A percentile compares a stretch with the other conserved stretches of the same genome.
These are phyloP conservation scores for Krasilnikovozyma curviuscula DNA, from an alignment of 768 basidiomycete genomes.

Conservation along the genomic window DNA sequence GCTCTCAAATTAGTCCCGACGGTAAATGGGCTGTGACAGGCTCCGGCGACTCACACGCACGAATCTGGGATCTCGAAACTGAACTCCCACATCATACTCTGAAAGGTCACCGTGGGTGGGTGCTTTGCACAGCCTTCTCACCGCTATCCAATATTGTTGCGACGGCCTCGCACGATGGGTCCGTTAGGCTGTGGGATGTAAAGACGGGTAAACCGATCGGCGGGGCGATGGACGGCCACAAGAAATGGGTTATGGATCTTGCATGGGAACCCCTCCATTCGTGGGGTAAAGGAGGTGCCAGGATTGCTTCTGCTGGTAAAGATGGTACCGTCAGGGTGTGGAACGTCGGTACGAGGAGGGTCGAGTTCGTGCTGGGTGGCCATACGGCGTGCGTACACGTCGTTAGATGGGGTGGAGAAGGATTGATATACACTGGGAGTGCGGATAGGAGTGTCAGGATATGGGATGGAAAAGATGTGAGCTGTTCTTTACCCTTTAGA, in stretches of 20 bases:
- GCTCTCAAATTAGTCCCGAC: constrained; percentile 87
- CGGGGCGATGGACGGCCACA: constrained; percentile 74
- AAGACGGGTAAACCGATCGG: constrained; percentile 74
- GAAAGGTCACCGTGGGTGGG: constrained; percentile 83
- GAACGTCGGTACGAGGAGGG: constrained; percentile 49
- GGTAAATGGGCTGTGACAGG: constrained; percentile 82
- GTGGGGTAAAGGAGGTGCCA: constrained; percentile 46
- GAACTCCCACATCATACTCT: constrained; percentile 79
- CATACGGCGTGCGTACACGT: constrained; percentile 89
- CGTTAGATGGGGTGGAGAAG: constrained; percentile 87
- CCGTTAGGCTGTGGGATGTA: constrained; percentile 84
- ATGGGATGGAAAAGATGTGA: constrained; percentile 69
- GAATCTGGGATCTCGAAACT: constrained; percentile 84
- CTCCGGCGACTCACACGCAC: constrained; percentile 77
- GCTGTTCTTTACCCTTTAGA: constrained; percentile 15
- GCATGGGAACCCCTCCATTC: constrained; percentile 93
- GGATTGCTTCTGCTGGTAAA: constrained; percentile 86
- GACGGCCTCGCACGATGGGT: constrained; percentile 84
- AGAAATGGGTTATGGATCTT: constrained; percentile 89
- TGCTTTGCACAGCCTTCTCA: constrained; percentile 94
- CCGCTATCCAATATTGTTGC: constrained; percentile 75
- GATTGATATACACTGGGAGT: constrained; percentile 79
- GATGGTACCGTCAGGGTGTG: constrained; percentile 92
- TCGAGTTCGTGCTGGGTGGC: constrained; percentile 73
- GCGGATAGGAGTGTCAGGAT: constrained; percentile 85